Evolutionary conservation across 768 basidiomycete species (phyloP), one percentile per base, ranked within the genome.

Genomic region (Postia placenta): DNA sequence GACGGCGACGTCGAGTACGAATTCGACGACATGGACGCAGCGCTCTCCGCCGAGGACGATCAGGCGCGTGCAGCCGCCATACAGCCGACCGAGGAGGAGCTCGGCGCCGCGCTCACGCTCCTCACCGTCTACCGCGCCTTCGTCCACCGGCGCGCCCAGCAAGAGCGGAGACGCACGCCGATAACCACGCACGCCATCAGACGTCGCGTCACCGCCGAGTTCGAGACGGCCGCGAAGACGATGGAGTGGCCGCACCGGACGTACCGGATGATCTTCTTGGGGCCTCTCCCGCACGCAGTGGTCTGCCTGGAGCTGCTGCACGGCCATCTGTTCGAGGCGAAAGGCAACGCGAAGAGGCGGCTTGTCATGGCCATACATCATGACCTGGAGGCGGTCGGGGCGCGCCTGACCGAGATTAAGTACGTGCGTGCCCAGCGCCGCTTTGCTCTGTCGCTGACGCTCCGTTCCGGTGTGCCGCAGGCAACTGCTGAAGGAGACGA

Each of bases 201-300:
- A 22, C 40, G n/a, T 20, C 48, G 54, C 4, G 38, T 52, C 30
- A 45, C 49, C 42, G 35, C 26, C 1, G 11, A 30, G 2, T 54
- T 38, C 44, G 6, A 14, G 11, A 22, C 33, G 2, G 22, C 48
- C 4, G 38, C 51, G 2, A 23, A 51, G 37, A 54, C 49, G 6
- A 62, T 64, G 23, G 44, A 48, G 3, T 69, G 72, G 70, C 27
- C 49, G 28, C 48, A 47, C 20, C 55, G 52, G 5, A 50, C 11
- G 6, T 76, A 79, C 50, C 65, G 64, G 15, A 48, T 58, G 0
- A 58, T 72, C 11, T 75, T 70, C 54, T 58, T 64, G 5, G 62
- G 63, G 42, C 62, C 62, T n/a, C 60, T 78, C 7, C 72, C 74
- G 1, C 70, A 66, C 43, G 54, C 76, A 25, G 58, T 75, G 2